Base-by-base conservation (phyloP, 768 basidiomycete genomes). In the Brasilioporus rufonigricans region DNA sequence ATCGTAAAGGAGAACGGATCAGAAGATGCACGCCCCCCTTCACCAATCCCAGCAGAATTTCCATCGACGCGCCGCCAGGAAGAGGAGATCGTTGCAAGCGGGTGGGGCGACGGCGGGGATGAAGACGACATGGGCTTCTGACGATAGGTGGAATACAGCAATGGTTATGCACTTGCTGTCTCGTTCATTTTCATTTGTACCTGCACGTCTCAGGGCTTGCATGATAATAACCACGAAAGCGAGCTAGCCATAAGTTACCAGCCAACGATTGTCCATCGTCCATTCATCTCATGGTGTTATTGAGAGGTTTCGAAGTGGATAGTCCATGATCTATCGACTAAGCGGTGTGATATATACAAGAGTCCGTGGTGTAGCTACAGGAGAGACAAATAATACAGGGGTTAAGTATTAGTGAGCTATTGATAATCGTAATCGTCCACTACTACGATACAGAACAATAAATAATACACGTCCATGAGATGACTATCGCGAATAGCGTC, bases 51-150 rank as follows among this genome's bases (percentile, higher is more conserved):
- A 11, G 59, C 52, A 29, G 62, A 45, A 2, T 63, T 55, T 44
- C 8, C 73, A 70, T 41, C 75, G 65, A 67, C 67, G 27, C 70
- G 71, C 36, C 67, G 68, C 44, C 67, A 78, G 33, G 87, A 87
- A 56, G 87, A 87, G 63, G 87, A 85, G 65, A 64, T 80, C 7
- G 76, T 82, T 6, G 82, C 82, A 5, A 85, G 80, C 61, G 86
- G 87, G 23, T 89, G 88, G 87, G 88, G 87, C 33, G 71, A 72
- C 31, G 83, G 77, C 24, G 82, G 76, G 39, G 86, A 81, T 50
- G 87, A 82, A 60, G 85, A 89, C 63, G 84, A 82, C 43, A 89
- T 90, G 85, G 86, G 87, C 38, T 84, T 89, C 80, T 70, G 57
- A 69, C 43, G 48, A 48, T 31, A 16, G 18, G 23, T 44, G 35